Percentiles rank a stretch among this genome's conserved stretches.
Evolutionary conservation across 2,329 filamentous ascomycete genomes (phyloP).

Genomic region (Colletotrichum euphorbiae): DNA sequence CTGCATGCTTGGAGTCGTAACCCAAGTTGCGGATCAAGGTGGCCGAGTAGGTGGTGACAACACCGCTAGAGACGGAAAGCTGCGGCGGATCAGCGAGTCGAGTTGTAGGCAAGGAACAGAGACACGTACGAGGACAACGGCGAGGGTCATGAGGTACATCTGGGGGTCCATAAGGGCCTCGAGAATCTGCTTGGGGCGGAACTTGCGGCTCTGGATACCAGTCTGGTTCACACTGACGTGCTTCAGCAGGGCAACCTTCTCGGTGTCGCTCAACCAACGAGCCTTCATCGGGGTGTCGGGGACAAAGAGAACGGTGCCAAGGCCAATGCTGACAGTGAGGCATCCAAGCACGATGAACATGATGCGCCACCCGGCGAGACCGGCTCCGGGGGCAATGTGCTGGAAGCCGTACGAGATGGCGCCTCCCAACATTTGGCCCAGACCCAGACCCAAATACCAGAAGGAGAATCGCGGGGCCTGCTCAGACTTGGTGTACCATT

Average conservation of each 20-base stretch:
- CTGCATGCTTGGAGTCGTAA: conserved; percentile 57
- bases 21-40: conserved; percentile 63
- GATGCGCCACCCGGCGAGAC: conserved; percentile 54
- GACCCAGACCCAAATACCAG: conserved; percentile 71
- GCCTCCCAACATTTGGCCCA: conserved; percentile 65
- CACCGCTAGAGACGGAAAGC: conserved; percentile 64
- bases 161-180: conserved; percentile 66
- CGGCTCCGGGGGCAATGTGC: conserved; percentile 54
- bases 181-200: conserved; percentile 63
- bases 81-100: conserved; percentile 31
- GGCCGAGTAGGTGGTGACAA: conserved; percentile 66
- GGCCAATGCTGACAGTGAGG: conserved; percentile 55
- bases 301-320: conserved; percentile 52
- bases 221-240: conserved; percentile 69
- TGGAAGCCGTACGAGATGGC: conserved; percentile 65
- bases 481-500: conserved; percentile 69
- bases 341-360: conserved; percentile 60
- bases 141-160: conserved; percentile 61
- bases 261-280: conserved; percentile 48
- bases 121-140: conserved; percentile 58
- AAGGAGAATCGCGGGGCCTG: conserved; percentile 69
- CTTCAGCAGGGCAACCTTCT: conserved; percentile 59
- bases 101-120: neutral
- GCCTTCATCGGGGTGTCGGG: conserved; percentile 62
- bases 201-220: conserved; percentile 65